Evolutionary conservation across 176 grass and related monocot species (phyloP).

Genomic region (Alloteropsis semialata): DNA sequence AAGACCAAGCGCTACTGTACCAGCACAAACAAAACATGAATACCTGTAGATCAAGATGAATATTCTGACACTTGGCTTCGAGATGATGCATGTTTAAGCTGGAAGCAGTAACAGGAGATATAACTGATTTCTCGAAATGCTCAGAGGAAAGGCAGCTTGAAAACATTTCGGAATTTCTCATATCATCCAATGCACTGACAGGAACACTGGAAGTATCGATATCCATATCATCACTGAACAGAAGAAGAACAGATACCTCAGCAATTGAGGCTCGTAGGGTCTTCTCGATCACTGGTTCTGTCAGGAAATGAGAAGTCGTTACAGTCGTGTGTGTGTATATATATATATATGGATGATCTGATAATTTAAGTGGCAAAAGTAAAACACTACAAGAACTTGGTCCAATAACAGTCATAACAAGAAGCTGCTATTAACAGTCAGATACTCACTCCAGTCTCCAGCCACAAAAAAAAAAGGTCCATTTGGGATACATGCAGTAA

Average conservation of each 20-base stretch:
- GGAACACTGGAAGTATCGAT: conserved; percentile 19
- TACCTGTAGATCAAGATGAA: conserved; percentile 80
- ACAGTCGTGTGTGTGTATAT: no score
- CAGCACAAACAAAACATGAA: conserved; percentile 12
- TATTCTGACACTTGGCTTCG: conserved; percentile 68
- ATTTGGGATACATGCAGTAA: background rate
- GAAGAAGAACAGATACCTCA: conserved; percentile 81
- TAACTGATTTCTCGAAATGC: conserved; percentile 53
- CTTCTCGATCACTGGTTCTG: conserved; percentile 79
- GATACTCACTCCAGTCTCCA: background rate
- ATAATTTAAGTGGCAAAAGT: background rate
- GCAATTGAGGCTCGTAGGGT: conserved; percentile 56
- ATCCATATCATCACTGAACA: conserved; percentile 49
- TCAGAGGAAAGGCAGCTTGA: conserved; percentile 66
- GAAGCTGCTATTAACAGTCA: background rate
- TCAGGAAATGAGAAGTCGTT: conserved; percentile 41
- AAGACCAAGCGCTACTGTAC: background rate
- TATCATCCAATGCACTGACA: conserved; percentile 25
- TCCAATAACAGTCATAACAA: conserved; percentile 1
- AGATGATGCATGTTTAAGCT: conserved; percentile 78
- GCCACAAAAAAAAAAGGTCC: no score
- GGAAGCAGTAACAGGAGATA: conserved; percentile 37
- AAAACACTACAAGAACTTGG: background rate
- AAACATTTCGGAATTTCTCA: conserved; percentile 59
- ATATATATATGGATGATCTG: conserved; percentile 23